Percentiles rank a stretch among this genome's conserved stretches.
These are phyloP conservation scores for Gautieria morchelliformis DNA, from an alignment of 768 basidiomycete species.

Conservation along the genomic window DNA sequence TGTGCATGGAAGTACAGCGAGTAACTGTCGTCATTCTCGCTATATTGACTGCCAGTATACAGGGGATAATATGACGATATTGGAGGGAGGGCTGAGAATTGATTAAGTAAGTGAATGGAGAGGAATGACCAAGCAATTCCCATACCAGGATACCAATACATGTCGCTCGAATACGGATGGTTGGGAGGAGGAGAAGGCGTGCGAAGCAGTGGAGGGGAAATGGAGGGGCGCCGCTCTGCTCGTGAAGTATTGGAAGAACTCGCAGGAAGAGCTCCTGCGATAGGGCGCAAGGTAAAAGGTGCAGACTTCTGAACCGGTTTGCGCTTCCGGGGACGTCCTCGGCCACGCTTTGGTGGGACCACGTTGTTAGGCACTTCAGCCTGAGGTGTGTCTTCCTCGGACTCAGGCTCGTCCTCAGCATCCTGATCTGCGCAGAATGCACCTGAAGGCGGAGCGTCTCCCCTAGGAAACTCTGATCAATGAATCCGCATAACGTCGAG, in stretches of 20 bases:
- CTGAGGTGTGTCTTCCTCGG: neutral
- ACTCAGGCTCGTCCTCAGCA: neutral
- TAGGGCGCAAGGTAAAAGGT: neutral
- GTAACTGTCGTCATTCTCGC: conserved; percentile 3
- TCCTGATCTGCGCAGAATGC: neutral
- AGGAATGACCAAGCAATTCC: neutral
- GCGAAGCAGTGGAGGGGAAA: neutral
- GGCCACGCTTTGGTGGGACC: neutral
- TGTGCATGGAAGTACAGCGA: conserved; percentile 3
- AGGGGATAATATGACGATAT: neutral
- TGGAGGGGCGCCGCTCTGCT: neutral
- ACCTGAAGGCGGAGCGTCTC: neutral
- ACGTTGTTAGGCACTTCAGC: neutral
- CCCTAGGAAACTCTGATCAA: neutral
- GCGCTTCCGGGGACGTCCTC: conserved; percentile 1
- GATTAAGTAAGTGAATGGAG: neutral
- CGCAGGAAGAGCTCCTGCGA: neutral
- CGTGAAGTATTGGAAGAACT: neutral
- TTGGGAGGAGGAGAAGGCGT: neutral
- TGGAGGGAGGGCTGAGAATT: neutral
- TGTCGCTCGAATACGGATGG: conserved; percentile 3
- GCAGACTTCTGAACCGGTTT: neutral
- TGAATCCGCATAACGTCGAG: neutral
- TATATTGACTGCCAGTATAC: conserved; percentile 4
- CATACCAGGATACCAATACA: conserved; percentile 1